Conservation (phyloP, 2,329 filamentous ascomycete species). For the Coleophoma cylindrospora region DNA sequence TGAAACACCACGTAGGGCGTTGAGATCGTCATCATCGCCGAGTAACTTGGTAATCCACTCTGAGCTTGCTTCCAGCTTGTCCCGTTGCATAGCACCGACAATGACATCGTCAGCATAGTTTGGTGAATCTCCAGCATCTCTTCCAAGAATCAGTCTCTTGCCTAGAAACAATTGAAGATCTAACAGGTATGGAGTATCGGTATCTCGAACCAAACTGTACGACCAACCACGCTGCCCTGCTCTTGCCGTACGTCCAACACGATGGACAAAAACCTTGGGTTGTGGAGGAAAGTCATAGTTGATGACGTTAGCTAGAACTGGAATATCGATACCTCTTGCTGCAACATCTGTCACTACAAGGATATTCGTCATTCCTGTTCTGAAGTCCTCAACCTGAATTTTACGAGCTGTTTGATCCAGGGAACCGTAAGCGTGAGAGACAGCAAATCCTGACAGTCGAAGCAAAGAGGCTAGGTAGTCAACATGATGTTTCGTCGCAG, state of each 20-base stretch:
- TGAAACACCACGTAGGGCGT: conserved; percentile 65
- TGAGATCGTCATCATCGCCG: conserved; percentile 69
- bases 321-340: conserved; percentile 96
- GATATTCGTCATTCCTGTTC: conserved; percentile 79
- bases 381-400: conserved; percentile 87
- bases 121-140: conserved; percentile 49
- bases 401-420: conserved; percentile 91
- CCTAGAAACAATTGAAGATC: conserved; percentile 93
- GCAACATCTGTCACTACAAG: conserved; percentile 96
- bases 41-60: conserved; percentile 83
- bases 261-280: conserved; percentile 93
- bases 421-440: conserved; percentile 92
- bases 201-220: conserved; percentile 85
- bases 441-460: conserved; percentile 75
- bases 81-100: conserved; percentile 69
- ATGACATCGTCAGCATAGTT: conserved; percentile 82
- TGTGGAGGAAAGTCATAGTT: conserved; percentile 98
- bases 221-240: conserved; percentile 91
- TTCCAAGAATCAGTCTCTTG: conserved; percentile 74
- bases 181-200: conserved; percentile 85
- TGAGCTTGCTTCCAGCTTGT: conserved; percentile 66
- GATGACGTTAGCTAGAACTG: conserved; percentile 91
- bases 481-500: conserved; percentile 94
- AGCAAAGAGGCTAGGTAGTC: conserved; percentile 86
- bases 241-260: conserved; percentile 91